Conservation (phyloP, 306 rosid species). For the Lablab purpureus region DNA sequence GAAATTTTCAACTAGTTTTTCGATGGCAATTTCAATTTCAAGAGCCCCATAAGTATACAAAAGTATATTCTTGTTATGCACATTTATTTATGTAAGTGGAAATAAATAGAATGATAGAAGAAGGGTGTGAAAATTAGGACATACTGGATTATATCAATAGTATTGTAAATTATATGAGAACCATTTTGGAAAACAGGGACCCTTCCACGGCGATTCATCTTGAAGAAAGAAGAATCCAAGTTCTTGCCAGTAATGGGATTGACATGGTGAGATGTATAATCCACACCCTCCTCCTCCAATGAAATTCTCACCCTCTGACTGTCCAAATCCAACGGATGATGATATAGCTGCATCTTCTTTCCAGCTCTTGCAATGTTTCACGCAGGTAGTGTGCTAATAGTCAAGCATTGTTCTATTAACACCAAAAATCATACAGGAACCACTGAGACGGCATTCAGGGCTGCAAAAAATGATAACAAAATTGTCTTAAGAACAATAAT, state of each 20-base stretch:
- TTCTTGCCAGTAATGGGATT: conserved; percentile 83
- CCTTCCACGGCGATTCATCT: conserved; percentile 65
- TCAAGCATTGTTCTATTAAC: background rate
- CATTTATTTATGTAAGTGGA: background rate
- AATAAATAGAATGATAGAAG: background rate
- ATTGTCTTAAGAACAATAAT: background rate
- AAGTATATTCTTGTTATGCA: background rate
- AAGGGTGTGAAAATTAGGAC: conserved; percentile 33
- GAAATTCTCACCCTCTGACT: conserved; percentile 32
- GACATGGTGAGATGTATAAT: conserved; percentile 74
- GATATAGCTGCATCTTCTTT: conserved; percentile 23
- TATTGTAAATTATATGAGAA: conserved; percentile 64
- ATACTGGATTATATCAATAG: conserved; percentile 77
- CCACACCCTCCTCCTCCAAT: conserved; percentile 33
- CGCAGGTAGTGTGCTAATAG: background rate
- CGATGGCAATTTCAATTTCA: background rate
- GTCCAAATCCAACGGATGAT: conserved; percentile 25
- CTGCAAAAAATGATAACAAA: conserved; percentile 4
- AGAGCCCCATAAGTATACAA: background rate
- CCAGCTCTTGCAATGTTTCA: background rate
- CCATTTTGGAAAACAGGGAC: conserved; percentile 84
- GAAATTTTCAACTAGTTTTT: background rate
- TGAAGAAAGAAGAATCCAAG: conserved; percentile 71
- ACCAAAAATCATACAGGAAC: background rate
- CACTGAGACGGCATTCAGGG: background rate